A percentile compares a stretch with the other conserved stretches of the same genome.
Evolutionary conservation across 2,329 filamentous ascomycete species (phyloP).

Genomic region (Paecilomyces niveus): DNA sequence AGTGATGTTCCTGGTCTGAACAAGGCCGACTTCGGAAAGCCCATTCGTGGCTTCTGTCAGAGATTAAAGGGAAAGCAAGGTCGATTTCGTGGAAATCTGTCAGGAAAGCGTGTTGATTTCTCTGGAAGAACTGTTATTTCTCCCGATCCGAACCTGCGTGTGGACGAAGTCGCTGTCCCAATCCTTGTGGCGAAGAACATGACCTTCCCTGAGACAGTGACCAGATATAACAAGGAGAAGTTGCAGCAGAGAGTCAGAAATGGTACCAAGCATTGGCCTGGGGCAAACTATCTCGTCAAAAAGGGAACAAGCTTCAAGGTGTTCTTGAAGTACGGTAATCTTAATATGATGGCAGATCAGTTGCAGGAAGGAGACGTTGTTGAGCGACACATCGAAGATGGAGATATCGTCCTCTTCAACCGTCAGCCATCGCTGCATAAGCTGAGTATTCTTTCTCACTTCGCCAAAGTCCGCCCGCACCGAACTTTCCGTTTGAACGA

Average conservation of each 20-base stretch:
- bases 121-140: conserved; percentile 97
- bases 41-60: conserved; percentile 89
- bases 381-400: conserved; percentile 89
- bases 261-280: conserved; percentile 73
- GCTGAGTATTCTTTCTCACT: conserved; percentile 95
- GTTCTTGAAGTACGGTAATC: conserved; percentile 67
- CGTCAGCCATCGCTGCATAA: conserved; percentile 97
- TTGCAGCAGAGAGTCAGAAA: conserved; percentile 66
- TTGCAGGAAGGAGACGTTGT: conserved; percentile 81
- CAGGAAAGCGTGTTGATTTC: conserved; percentile 97
- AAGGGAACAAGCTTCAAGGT: conserved; percentile 64
- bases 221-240: conserved; percentile 78
- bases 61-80: conserved; percentile 95
- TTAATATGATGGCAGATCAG: conserved; percentile 63
- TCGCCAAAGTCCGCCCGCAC: conserved; percentile 88
- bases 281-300: conserved; percentile 75
- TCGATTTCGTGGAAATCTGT: conserved; percentile 92
- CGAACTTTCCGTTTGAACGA: conserved; percentile 95
- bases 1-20: conserved; percentile 91
- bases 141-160: conserved; percentile 86
- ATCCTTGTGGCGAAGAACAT: conserved; percentile 89
- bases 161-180: conserved; percentile 91
- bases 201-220: conserved; percentile 87
- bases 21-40: conserved; percentile 77
- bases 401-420: conserved; percentile 95